Evolutionary conservation across 208 protist genomes (phyloP).

Genomic region (Angomonas deanei): DNA sequence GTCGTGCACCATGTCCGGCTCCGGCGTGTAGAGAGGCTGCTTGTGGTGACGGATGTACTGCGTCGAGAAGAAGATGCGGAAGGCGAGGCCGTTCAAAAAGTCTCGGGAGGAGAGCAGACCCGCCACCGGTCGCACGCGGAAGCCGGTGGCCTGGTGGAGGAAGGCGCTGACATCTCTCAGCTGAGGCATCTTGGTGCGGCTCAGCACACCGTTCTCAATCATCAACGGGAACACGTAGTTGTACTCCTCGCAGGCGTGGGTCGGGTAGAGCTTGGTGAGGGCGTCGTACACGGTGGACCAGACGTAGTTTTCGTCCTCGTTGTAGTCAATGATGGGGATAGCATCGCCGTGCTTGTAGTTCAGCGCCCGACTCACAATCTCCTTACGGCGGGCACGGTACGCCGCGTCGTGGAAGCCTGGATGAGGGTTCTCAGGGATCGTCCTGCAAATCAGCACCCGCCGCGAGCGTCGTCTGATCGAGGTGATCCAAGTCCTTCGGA

Average conservation of each 20-base stretch:
- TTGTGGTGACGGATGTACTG: constrained; percentile 96
- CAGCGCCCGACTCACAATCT: constrained; percentile 62
- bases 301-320: constrained; percentile 82
- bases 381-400: constrained; percentile 88
- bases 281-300: constrained; percentile 86
- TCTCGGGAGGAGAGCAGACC: constrained; percentile 92
- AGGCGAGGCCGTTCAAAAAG: constrained; percentile 95
- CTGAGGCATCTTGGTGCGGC: constrained; percentile 90
- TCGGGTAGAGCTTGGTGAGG: constrained; percentile 85
- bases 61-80: constrained; percentile 95
- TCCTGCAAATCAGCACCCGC: constrained; percentile 71
- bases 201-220: constrained; percentile 91
- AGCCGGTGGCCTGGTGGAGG: constrained; percentile 90
- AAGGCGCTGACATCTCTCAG: constrained; percentile 91
- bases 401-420: constrained; percentile 92
- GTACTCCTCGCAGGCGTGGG: constrained; percentile 93
- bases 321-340: constrained; percentile 92
- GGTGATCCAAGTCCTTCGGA: constrained; percentile 76
- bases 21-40: constrained; percentile 94
- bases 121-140: constrained; percentile 88
- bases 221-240: constrained; percentile 90
- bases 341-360: constrained; percentile 79
- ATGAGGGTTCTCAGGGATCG: constrained; percentile 89
- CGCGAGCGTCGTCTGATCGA: constrained; percentile 82
- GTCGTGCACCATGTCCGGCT: constrained; percentile 95